These are phyloP conservation scores for Candida frijolesensis DNA, from an alignment of 1,139 yeast genomes.

Conservation along the genomic window DNA sequence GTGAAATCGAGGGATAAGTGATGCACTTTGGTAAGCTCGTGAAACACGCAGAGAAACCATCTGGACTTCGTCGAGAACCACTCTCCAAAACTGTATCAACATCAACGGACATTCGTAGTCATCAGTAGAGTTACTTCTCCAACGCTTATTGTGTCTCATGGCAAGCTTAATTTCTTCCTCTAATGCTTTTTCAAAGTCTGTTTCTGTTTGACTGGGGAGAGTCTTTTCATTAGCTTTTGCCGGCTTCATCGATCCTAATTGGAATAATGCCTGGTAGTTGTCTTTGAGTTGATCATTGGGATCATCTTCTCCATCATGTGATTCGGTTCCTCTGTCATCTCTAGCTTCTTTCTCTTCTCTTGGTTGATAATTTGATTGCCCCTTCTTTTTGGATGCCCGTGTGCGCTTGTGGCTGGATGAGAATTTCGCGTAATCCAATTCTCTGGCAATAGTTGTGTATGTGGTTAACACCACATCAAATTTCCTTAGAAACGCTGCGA, in stretches of 20 bases:
- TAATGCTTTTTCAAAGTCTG: conserved; percentile 40
- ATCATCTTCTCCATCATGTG: not conserved
- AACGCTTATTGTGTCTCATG: conserved; percentile 30
- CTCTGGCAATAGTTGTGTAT: conserved; percentile 67
- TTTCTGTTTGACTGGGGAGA: conserved; percentile 22
- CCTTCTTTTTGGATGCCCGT: conserved; percentile 32
- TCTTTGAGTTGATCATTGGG: conserved; percentile 16
- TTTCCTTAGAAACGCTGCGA: conserved; percentile 49
- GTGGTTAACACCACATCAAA: conserved; percentile 86
- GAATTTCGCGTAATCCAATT: conserved; percentile 79
- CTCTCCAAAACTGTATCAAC: conserved; percentile 85
- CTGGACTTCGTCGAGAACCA: conserved; percentile 90
- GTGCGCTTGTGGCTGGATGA: conserved; percentile 61
- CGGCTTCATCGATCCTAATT: conserved; percentile 30
- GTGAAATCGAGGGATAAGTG: conserved; percentile 79
- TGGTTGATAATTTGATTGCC: conserved; percentile 16
- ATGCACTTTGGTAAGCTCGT: conserved; percentile 78
- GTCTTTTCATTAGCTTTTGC: conserved; percentile 29
- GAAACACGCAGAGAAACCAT: conserved; percentile 79
- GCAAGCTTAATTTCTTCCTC: conserved; percentile 41
- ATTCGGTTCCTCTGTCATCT: conserved; percentile 12
- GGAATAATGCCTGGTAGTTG: conserved; percentile 33
- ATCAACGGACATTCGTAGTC: conserved; percentile 83
- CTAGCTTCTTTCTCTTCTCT: conserved; percentile 17
- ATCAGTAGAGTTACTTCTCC: conserved; percentile 26